These are phyloP conservation scores for Tetrahymena malaccensis DNA, from an alignment of 73 alveolate species.

Conservation along the genomic window DNA sequence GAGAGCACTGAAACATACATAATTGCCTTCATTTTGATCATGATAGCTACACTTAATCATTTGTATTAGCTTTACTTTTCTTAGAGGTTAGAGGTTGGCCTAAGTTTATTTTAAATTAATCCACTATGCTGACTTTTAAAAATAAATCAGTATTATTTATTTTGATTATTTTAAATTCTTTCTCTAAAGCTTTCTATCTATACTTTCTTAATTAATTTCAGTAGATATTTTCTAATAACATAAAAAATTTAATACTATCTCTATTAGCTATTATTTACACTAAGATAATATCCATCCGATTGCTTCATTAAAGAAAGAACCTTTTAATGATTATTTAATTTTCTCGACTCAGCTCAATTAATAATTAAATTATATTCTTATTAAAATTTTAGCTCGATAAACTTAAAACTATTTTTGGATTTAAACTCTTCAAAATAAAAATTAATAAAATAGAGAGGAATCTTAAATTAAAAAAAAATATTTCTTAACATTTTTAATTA, in stretches of 20 bases:
- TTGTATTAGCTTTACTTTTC: background rate
- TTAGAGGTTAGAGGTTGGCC: background rate
- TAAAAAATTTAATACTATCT: background rate
- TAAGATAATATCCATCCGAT: background rate
- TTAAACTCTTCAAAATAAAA: no score
- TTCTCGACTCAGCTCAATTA: background rate
- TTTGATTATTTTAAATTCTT: no score
- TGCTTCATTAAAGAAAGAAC: no score
- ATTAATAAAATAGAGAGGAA: no score
- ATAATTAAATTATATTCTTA: no score
- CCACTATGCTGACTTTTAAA: background rate
- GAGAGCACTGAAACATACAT: background rate
- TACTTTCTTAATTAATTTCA: background rate
- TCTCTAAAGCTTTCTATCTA: background rate
- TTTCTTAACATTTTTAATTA: no score
- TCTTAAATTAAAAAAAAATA: no score
- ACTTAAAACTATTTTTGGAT: no score
- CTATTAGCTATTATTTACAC: background rate
- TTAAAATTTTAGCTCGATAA: no score
- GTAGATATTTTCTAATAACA: background rate
- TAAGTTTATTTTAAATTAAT: background rate
- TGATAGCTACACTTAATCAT: background rate
- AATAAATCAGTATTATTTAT: background rate
- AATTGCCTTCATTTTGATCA: background rate
- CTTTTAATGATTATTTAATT: no score